A percentile compares a stretch with the other conserved stretches of the same genome.
Evolutionary conservation across 148 eudicot genomes (phyloP).

Genomic region (Camellia lanceoleosa): DNA sequence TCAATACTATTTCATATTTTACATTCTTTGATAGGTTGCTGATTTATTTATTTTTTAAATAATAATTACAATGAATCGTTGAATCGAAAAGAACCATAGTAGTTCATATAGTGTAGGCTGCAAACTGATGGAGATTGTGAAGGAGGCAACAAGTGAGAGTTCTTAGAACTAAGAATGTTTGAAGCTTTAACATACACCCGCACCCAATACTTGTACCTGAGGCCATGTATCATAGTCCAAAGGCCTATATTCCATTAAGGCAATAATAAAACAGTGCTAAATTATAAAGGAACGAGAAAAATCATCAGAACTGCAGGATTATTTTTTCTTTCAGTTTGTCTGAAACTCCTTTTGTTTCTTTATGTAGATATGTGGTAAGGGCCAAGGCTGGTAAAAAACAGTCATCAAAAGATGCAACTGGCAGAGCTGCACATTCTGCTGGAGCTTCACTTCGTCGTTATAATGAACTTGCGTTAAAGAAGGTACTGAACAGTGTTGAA

Average conservation of each 20-base stretch:
- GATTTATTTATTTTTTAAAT: too few species aligned
- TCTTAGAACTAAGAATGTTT: too few species aligned
- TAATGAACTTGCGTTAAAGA: slow-evolving; percentile 87
- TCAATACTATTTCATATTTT: too few species aligned
- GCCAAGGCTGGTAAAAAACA: slow-evolving; percentile 94
- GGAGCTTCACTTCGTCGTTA: slow-evolving; percentile 93
- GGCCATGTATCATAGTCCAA: not conserved
- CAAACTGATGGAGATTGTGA: too few species aligned
- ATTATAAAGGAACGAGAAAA: not conserved
- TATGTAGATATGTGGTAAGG: slow-evolving; percentile 81
- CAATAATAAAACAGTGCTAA: not conserved
- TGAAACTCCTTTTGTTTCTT: slow-evolving; percentile 7
- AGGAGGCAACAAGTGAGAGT: too few species aligned
- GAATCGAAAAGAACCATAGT: too few species aligned
- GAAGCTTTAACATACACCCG: too few species aligned
- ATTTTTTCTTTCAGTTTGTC: not conserved
- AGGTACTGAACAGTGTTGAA: slow-evolving; percentile 40
- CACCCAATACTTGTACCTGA: too few species aligned
- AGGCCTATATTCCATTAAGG: not conserved
- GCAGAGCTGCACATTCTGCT: slow-evolving; percentile 78
- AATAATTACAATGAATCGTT: too few species aligned
- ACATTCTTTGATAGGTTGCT: too few species aligned
- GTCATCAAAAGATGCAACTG: slow-evolving; percentile 87
- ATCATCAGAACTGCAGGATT: not conserved
- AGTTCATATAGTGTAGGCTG: too few species aligned